Conservation (phyloP, 768 basidiomycete genomes). For the Coprinopsis sp. region DNA sequence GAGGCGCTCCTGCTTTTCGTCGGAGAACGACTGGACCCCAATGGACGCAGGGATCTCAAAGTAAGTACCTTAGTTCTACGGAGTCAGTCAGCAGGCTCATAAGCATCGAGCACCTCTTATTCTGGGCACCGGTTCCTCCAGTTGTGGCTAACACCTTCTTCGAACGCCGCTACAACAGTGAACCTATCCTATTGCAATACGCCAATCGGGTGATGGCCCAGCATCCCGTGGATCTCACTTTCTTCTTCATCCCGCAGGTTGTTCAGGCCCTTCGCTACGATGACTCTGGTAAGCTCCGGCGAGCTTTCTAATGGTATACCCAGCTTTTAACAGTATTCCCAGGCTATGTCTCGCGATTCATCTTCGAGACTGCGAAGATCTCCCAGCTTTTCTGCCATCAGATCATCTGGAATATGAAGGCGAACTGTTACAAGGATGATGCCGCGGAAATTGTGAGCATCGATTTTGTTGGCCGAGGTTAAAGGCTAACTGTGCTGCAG, state of each 20-base stretch:
- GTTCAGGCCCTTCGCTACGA: conserved; percentile 95
- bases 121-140: conserved; percentile 88
- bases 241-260: conserved; percentile 99
- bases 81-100: background rate
- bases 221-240: conserved; percentile 90
- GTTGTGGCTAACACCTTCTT: conserved; percentile 80
- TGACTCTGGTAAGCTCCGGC: conserved; percentile 57
- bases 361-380: conserved; percentile 95
- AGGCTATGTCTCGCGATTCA: conserved; percentile 95
- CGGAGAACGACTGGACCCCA: conserved; percentile 60
- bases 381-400: conserved; percentile 98
- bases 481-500: conserved; percentile 33
- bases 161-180: conserved; percentile 75
- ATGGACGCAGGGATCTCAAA: conserved; percentile 66
- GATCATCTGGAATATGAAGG: conserved; percentile 99
- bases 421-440: conserved; percentile 94
- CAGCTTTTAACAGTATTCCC: background rate
- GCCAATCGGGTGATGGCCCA: conserved; percentile 93
- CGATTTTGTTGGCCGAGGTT: background rate
- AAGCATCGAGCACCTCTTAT: conserved; percentile 62
- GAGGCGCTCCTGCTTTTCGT: conserved; percentile 81
- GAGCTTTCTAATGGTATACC: background rate
- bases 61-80: conserved; percentile 32
- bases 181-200: conserved; percentile 89
- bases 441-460: conserved; percentile 68